Percentiles rank a stretch among this genome's conserved stretches.
Conservation (phyloP, 768 basidiomycete genomes). For the Epithele typhae region DNA sequence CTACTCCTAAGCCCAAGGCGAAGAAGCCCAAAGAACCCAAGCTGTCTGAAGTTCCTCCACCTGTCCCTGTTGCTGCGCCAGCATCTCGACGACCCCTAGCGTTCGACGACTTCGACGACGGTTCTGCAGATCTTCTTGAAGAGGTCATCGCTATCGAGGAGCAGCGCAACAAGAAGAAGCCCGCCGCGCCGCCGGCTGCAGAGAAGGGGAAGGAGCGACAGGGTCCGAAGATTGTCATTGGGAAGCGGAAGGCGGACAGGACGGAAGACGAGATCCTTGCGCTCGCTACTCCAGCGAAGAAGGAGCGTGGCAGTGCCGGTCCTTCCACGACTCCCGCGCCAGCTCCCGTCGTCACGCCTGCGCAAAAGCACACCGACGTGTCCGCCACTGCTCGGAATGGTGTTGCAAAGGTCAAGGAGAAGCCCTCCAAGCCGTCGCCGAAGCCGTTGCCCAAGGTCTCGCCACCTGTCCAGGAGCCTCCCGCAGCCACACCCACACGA, state of each 20-base stretch:
- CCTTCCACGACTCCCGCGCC: conserved; percentile 13
- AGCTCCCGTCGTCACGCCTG: neutral
- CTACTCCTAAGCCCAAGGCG: conserved; percentile 18
- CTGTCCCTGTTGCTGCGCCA: conserved; percentile 32
- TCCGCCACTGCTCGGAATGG: conserved; percentile 6
- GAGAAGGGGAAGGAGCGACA: conserved; percentile 26
- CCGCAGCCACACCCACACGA: conserved; percentile 30
- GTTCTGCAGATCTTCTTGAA: conserved; percentile 75
- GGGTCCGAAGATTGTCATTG: conserved; percentile 36
- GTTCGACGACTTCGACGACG: conserved; percentile 52
- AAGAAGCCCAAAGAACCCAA: conserved; percentile 26
- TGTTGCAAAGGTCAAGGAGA: conserved; percentile 41
- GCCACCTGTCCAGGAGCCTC: conserved; percentile 13
- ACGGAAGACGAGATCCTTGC: conserved; percentile 60
- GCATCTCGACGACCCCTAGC: conserved; percentile 58
- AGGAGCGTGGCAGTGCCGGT: conserved; percentile 29
- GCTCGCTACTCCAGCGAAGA: conserved; percentile 62
- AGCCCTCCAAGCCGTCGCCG: conserved; percentile 26
- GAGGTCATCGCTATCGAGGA: conserved; percentile 76
- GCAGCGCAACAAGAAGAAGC: conserved; percentile 18
- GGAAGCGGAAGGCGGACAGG: conserved; percentile 53
- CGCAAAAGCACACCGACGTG: conserved; percentile 8
- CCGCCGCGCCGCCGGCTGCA: neutral
- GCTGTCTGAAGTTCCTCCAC: conserved; percentile 25
- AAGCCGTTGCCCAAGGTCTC: too few relatives aligned